Conservation (phyloP, 2,329 filamentous ascomycete genomes). For the Trichoderma sp. region DNA sequence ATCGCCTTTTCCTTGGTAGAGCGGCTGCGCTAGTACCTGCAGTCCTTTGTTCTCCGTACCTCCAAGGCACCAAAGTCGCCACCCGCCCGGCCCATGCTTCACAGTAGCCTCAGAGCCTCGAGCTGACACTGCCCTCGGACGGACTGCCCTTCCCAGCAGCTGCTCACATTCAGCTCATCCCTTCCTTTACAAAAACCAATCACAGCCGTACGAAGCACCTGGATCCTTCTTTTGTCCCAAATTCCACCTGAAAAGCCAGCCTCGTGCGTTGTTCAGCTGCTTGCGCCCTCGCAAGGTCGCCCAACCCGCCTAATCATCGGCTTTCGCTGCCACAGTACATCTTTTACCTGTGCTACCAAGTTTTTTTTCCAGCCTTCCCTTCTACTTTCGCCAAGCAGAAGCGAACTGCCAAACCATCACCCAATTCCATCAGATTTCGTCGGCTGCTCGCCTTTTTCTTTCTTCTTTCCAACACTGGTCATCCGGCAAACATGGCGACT, state of each 20-base stretch:
- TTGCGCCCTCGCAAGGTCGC: constrained; percentile 28
- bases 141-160: not conserved
- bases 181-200: constrained; percentile 6
- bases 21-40: not conserved
- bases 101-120: constrained; percentile 14
- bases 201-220: constrained; percentile 8
- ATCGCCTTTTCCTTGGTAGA: no score
- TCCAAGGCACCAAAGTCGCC: constrained; percentile 7
- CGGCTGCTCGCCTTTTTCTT: not conserved
- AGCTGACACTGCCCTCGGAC: constrained; percentile 16
- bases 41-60: constrained; percentile 1
- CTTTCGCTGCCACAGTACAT: constrained; percentile 33
- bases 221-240: not conserved
- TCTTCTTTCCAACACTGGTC: constrained; percentile 28
- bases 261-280: not conserved
- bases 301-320: constrained; percentile 36
- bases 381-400: constrained; percentile 12
- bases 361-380: constrained; percentile 28
- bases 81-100: constrained; percentile 19
- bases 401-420: constrained; percentile 24
- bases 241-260: not conserved
- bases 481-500: constrained; percentile 56
- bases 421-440: constrained; percentile 12
- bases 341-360: constrained; percentile 22
- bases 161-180: not conserved